Evolutionary conservation across 257 asterid genomes (phyloP).

Genomic region (Capsicum rhomboideum): DNA sequence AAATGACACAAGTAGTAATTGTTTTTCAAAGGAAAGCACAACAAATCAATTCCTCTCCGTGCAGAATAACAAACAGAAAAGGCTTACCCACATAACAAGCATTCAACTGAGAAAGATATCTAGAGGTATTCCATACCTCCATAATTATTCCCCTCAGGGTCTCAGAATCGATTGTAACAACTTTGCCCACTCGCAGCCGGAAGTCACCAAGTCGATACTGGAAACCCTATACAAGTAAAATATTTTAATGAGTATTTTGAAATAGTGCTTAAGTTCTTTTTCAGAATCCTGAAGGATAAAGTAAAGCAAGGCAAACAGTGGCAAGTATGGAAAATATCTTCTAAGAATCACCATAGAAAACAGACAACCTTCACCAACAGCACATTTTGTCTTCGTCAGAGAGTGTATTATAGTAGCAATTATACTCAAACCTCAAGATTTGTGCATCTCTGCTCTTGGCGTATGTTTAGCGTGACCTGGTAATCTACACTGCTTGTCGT

Average conservation of each 20-base stretch:
- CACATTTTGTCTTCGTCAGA: neutral
- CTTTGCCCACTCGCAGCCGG: conserved; percentile 91
- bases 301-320: neutral
- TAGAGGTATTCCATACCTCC: conserved; percentile 55
- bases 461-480: too few relatives aligned
- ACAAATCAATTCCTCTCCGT: neutral
- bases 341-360: neutral
- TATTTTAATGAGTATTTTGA: neutral
- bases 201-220: conserved; percentile 86
- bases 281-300: neutral
- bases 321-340: neutral
- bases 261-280: neutral
- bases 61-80: neutral
- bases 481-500: too few relatives aligned
- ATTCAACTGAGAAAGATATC: neutral
- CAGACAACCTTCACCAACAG: neutral
- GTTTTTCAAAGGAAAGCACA: neutral
- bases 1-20: too few relatives aligned
- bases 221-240: conserved; percentile 38
- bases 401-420: too few relatives aligned
- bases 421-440: too few relatives aligned
- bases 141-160: conserved; percentile 86
- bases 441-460: neutral
- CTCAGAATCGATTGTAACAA: conserved; percentile 66
- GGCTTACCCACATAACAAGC: neutral